These are phyloP conservation scores for Comarum palustre DNA, from an alignment of 306 rosid species.

Conservation along the genomic window DNA sequence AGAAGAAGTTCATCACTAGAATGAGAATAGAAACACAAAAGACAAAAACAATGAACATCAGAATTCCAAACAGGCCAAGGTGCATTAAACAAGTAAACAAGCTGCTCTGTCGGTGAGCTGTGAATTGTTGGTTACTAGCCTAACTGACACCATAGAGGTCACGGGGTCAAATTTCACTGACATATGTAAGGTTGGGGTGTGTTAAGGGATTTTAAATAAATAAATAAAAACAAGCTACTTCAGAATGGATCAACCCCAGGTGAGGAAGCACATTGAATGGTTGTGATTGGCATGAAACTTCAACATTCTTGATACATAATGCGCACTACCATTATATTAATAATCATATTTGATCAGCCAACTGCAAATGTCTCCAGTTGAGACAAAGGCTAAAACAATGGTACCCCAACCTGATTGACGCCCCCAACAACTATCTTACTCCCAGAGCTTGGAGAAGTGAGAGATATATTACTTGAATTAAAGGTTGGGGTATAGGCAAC, in stretches of 20 bases:
- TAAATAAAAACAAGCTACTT: background rate
- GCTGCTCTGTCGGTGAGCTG: background rate
- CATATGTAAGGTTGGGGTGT: no score
- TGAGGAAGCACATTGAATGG: background rate
- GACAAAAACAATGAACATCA: background rate
- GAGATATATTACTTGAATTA: constrained; percentile 9
- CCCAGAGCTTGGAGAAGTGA: background rate
- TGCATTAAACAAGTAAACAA: background rate
- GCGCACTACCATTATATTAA: background rate
- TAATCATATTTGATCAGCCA: background rate
- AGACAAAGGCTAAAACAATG: background rate
- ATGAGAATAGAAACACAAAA: constrained; percentile 25
- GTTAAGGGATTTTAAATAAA: no score
- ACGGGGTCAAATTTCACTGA: no score
- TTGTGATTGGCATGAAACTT: constrained; percentile 7
- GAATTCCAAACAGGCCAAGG: background rate
- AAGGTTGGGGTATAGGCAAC: background rate
- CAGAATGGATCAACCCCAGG: background rate
- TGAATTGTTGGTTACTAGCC: no score
- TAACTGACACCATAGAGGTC: no score
- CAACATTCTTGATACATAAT: background rate
- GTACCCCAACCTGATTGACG: background rate
- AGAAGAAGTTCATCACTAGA: constrained; percentile 94
- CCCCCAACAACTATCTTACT: background rate
- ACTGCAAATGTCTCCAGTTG: background rate